A percentile compares a stretch with the other conserved stretches of the same genome.
Evolutionary conservation across 2,329 filamentous ascomycete species (phyloP).

Genomic region (Fusarium kyushuense): DNA sequence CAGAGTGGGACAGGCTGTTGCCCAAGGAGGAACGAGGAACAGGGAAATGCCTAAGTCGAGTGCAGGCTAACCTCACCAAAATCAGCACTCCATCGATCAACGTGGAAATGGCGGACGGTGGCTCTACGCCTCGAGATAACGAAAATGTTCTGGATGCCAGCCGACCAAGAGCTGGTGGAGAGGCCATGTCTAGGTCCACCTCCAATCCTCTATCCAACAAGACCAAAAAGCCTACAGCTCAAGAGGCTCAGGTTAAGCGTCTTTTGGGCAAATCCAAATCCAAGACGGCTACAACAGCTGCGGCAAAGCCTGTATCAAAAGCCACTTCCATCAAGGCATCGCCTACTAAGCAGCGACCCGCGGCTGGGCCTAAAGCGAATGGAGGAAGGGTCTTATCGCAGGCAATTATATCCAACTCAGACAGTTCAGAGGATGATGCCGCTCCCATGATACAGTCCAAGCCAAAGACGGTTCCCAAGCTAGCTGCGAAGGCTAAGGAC

Average conservation of each 20-base stretch:
- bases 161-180: slow-evolving; percentile 51
- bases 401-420: slow-evolving; percentile 68
- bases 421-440: slow-evolving; percentile 65
- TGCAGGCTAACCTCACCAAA: slow-evolving; percentile 70
- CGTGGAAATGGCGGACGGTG: slow-evolving; percentile 64
- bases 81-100: slow-evolving; percentile 63
- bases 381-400: slow-evolving; percentile 64
- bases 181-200: slow-evolving; percentile 62
- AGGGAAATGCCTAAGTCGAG: slow-evolving; percentile 70
- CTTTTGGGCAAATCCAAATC: slow-evolving; percentile 57
- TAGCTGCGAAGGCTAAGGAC: slow-evolving; percentile 47
- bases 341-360: slow-evolving; percentile 57
- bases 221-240: slow-evolving; percentile 67
- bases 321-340: slow-evolving; percentile 50
- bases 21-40: slow-evolving; percentile 67
- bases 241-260: slow-evolving; percentile 68
- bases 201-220: slow-evolving; percentile 65
- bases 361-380: slow-evolving; percentile 50
- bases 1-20: slow-evolving; percentile 72
- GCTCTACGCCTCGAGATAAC: slow-evolving; percentile 56
- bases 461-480: slow-evolving; percentile 47
- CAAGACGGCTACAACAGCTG: slow-evolving; percentile 51
- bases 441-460: slow-evolving; percentile 54
- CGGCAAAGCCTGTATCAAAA: slow-evolving; percentile 58
- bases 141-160: slow-evolving; percentile 48